Conservation (phyloP, 257 asterid genomes). For the Mitragyna speciosa region DNA sequence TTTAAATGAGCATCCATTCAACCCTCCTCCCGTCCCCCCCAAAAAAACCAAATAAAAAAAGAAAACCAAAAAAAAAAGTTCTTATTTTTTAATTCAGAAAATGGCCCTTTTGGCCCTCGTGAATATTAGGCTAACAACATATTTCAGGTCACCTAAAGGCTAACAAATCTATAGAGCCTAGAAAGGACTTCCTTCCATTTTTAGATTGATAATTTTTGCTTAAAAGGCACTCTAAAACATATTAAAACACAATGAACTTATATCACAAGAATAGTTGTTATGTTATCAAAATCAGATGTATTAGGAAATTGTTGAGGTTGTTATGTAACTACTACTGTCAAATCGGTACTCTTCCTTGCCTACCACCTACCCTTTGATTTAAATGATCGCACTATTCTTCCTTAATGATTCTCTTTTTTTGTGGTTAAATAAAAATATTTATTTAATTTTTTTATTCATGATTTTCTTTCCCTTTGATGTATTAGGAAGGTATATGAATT, state of each 20-base stretch:
- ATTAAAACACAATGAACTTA: not conserved
- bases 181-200: not conserved
- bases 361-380: not conserved
- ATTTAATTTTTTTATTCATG: not conserved
- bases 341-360: not conserved
- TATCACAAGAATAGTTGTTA: not conserved
- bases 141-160: conserved; percentile 2
- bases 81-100: not conserved
- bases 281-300: conserved; percentile 11
- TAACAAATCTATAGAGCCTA: not conserved
- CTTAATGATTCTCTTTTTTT: not conserved
- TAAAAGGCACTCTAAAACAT: not conserved
- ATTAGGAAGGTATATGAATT: not conserved
- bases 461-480: too few species aligned
- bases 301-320: conserved; percentile 10
- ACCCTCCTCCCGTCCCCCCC: too few species aligned
- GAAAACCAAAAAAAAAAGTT: too few species aligned
- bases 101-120: not conserved
- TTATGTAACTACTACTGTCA: conserved; percentile 8
- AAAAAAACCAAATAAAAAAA: too few species aligned
- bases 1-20: too few species aligned
- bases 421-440: not conserved
- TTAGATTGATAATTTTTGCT: conserved; percentile 1
- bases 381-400: not conserved
- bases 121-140: conserved; percentile 12